Conservation (phyloP, 75 land plant species). For the Cupressus sempervirens region DNA sequence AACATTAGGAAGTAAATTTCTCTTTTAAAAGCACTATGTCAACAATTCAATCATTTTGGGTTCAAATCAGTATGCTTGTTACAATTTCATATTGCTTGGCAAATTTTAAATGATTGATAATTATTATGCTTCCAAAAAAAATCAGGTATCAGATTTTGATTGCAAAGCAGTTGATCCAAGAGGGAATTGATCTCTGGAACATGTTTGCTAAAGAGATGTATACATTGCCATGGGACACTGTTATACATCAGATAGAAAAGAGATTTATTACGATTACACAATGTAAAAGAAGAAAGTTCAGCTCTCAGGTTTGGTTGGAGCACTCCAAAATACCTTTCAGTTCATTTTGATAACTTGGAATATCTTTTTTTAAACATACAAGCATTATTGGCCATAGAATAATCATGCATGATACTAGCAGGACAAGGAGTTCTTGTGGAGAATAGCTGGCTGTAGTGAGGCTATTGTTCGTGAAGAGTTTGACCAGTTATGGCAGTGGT, state of each 20-base stretch:
- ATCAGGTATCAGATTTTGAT: slow-evolving; percentile 66
- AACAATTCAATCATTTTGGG: background rate
- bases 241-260: slow-evolving; percentile 51
- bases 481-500: slow-evolving; percentile 84
- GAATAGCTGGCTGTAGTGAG: slow-evolving; percentile 60
- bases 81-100: background rate
- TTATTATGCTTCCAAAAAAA: background rate
- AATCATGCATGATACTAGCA: slow-evolving; percentile 22
- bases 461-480: slow-evolving; percentile 55
- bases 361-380: background rate
- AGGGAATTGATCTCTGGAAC: slow-evolving; percentile 68
- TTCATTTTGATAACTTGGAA: background rate
- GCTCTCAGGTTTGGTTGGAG: slow-evolving; percentile 56
- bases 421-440: slow-evolving; percentile 67
- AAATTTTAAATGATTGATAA: background rate
- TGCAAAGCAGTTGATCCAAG: slow-evolving; percentile 56
- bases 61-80: background rate
- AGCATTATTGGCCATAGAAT: background rate
- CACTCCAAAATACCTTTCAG: background rate
- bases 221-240: slow-evolving; percentile 54
- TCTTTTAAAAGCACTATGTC: background rate
- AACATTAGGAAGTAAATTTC: background rate
- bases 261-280: slow-evolving; percentile 53
- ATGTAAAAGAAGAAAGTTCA: slow-evolving; percentile 47
- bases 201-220: slow-evolving; percentile 33